Evolutionary conservation across 2,329 filamentous ascomycete genomes (phyloP).

Genomic region (Aspergillus melleus): DNA sequence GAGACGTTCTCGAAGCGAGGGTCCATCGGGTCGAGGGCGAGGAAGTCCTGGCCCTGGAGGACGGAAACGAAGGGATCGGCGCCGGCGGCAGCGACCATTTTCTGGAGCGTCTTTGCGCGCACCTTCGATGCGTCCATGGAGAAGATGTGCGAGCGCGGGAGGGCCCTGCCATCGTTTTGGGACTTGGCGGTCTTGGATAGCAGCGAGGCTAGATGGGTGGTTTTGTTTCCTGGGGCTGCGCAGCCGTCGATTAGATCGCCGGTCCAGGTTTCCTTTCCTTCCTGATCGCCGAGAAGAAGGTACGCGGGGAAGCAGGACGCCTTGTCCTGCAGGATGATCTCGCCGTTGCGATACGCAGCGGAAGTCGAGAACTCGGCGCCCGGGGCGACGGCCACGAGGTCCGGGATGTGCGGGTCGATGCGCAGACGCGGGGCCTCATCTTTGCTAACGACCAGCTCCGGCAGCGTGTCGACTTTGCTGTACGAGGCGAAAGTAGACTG

Average conservation of each 20-base stretch:
- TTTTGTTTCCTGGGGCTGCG: constrained; percentile 95
- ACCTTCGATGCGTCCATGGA: constrained; percentile 41
- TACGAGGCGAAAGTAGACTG: constrained; percentile 70
- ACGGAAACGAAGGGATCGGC: constrained; percentile 67
- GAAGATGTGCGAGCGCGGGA: constrained; percentile 48
- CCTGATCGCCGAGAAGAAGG: constrained; percentile 62
- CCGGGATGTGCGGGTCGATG: constrained; percentile 79
- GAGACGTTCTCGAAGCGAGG: constrained; percentile 68
- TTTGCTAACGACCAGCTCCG: constrained; percentile 52
- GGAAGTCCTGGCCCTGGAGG: constrained; percentile 75
- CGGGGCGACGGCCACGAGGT: constrained; percentile 76
- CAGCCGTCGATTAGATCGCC: constrained; percentile 89
- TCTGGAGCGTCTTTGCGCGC: constrained; percentile 73
- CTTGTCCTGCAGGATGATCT: constrained; percentile 91
- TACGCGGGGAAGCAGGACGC: constrained; percentile 96
- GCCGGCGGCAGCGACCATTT: constrained; percentile 80
- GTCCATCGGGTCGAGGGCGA: constrained; percentile 68
- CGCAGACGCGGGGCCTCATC: constrained; percentile 39
- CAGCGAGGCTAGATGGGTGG: constrained; percentile 84
- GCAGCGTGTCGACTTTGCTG: constrained; percentile 55
- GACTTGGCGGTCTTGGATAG: constrained; percentile 42
- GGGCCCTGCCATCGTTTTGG: constrained; percentile 2
- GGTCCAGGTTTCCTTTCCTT: constrained; percentile 32
- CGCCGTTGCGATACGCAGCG: constrained; percentile 70
- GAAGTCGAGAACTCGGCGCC: constrained; percentile 71